Base-by-base conservation (phyloP, 768 basidiomycete genomes). In the Mrakia blollopis region DNA sequence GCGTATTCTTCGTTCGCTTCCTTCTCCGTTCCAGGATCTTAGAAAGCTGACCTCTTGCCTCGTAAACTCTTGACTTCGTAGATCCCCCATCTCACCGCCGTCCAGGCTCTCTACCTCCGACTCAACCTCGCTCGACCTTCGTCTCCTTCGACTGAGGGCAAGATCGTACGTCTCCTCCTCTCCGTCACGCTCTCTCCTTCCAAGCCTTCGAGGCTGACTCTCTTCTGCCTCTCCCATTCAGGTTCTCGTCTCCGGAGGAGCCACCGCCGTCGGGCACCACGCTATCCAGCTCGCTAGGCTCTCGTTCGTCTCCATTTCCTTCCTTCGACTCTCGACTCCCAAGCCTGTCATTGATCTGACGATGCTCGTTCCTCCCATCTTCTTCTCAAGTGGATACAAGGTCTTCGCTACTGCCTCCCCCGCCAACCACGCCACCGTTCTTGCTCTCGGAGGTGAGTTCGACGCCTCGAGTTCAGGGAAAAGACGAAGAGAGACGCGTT, bases 401-500 rank as follows among this genome's bases (percentile, higher is more conserved):
- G 85, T 87, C 65, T 83, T 86, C 28, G 84, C 87, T 10, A 86
- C 86, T 32, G 84, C 86, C 6, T 87, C 86, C 0, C 81, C 84
- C 23, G 79, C 80, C 47, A 86, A 86, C 78, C 82, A 83, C 63
- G 82, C 81, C 0, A 80, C 85, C 25, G 79, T 87, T 28, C 83
- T 83, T 61, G 78, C 80, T 1, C 80, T 86, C 13, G 87, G 88
- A 6, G 88, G 57, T 57, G 28, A 57, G 57, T 28, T n/a, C 25
- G 7, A 57, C 18, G 23, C 10, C 28, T n/a, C 57, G 23, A 57
- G 9, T 7, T n/a, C 25, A 4, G 13, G 9, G 5, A 16, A 5
- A 3, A 6, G 57, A 57, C 10, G 25, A 50, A 7, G 50, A 52
- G 50, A 52, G 25, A n/a, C 57, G 57, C 57, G 57, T 57, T 13